These are phyloP conservation scores for Monosporascus sp. DNA, from an alignment of 2,329 filamentous ascomycete species.

Conservation along the genomic window DNA sequence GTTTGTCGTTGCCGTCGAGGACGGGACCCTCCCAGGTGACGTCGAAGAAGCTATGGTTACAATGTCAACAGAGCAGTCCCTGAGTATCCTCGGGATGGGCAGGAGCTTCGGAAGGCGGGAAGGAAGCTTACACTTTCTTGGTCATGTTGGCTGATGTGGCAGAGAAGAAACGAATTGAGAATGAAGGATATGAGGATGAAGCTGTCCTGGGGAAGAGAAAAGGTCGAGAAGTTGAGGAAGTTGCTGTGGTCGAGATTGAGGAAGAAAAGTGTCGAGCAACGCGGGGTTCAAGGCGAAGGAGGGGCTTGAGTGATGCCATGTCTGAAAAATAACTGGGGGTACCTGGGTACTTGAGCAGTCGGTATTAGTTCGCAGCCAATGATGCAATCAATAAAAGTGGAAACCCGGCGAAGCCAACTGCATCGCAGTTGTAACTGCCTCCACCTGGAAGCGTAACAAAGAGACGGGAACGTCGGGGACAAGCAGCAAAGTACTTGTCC, in stretches of 20 bases:
- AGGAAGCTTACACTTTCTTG: slow-evolving; percentile 59
- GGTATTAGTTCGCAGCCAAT: not conserved
- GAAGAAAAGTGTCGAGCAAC: slow-evolving; percentile 16
- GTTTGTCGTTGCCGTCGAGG: slow-evolving; percentile 53
- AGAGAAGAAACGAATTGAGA: slow-evolving; percentile 40
- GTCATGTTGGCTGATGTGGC: slow-evolving; percentile 70
- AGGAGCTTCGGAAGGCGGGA: slow-evolving; percentile 1
- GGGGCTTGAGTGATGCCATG: slow-evolving; percentile 9
- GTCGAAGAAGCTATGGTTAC: slow-evolving; percentile 59
- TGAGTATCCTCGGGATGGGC: not conserved
- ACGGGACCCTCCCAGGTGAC: slow-evolving; percentile 67
- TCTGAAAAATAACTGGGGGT: not conserved
- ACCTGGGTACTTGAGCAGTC: not conserved
- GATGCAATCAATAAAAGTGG: not conserved
- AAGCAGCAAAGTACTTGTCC: not conserved
- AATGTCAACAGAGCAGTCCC: not conserved
- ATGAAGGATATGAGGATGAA: slow-evolving; percentile 30
- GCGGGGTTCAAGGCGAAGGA: slow-evolving; percentile 16
- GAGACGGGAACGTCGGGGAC: not conserved
- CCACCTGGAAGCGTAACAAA: not conserved
- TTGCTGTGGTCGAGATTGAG: slow-evolving; percentile 17
- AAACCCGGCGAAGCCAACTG: not conserved
- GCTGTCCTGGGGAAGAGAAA: slow-evolving; percentile 28
- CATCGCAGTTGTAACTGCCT: not conserved
- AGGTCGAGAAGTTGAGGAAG: slow-evolving; percentile 33